phyloP scores from a whole-genome alignment of 2,329 filamentous ascomycete genomes.

The Aureobasidium sp. region DNA sequence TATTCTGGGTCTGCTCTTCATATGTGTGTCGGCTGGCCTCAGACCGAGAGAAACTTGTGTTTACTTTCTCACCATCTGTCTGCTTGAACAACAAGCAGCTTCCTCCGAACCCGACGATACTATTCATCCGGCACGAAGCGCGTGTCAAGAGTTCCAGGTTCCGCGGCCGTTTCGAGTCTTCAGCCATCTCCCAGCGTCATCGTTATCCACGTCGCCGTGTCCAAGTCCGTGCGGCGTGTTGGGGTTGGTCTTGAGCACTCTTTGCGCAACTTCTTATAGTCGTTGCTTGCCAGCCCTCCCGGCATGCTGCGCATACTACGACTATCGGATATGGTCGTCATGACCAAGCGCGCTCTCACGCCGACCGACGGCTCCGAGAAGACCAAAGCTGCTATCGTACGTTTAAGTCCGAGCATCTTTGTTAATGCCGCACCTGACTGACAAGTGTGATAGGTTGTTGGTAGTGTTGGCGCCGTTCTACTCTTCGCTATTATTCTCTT shows the following conservation, averaged over 20 bases:
- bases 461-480: constrained; percentile 16
- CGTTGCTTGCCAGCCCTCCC: constrained; percentile 2
- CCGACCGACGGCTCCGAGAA: neutral
- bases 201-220: neutral
- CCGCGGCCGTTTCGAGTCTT: constrained; percentile 4
- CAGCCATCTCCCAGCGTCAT: constrained; percentile 6
- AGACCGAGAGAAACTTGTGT: neutral
- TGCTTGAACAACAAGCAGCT: neutral
- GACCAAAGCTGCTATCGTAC: constrained; percentile 10
- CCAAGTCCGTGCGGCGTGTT: constrained; percentile 10
- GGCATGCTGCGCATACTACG: neutral
- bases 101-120: neutral
- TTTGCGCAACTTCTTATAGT: constrained; percentile 3
- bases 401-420: neutral
- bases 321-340: constrained; percentile 7
- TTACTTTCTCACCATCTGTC: neutral
- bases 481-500: constrained; percentile 16
- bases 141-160: neutral
- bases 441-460: constrained; percentile 14
- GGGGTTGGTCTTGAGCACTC: constrained; percentile 4
- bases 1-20: constrained; percentile 8
- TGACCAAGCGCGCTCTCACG: constrained; percentile 1
- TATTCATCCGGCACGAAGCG: neutral
- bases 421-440: neutral
- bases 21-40: neutral